Evolutionary conservation across 1,139 yeast genomes (phyloP).

Genomic region (Saccharomyces pastorianus): DNA sequence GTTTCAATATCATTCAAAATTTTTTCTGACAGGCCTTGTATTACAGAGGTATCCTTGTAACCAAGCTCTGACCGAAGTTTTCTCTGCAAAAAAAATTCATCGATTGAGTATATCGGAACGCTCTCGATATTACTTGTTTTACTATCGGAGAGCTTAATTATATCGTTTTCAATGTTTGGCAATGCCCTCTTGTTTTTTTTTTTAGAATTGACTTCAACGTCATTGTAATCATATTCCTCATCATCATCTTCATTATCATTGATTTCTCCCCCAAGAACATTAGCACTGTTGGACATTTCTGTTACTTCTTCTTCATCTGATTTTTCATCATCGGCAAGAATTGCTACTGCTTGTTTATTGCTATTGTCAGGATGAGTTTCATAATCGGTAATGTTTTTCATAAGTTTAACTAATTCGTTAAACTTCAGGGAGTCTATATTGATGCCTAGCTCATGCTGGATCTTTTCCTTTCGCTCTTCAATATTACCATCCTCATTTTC

Average conservation of each 20-base stretch:
- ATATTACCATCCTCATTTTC: slow-evolving; percentile 33
- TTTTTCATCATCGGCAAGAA: slow-evolving; percentile 24
- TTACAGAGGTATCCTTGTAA: not conserved
- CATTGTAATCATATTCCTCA: slow-evolving; percentile 19
- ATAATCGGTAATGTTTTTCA: slow-evolving; percentile 48
- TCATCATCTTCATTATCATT: not conserved
- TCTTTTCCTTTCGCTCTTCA: slow-evolving; percentile 31
- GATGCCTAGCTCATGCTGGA: slow-evolving; percentile 44
- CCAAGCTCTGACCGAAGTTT: slow-evolving; percentile 20
- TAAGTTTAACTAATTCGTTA: slow-evolving; percentile 44
- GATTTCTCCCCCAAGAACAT: slow-evolving; percentile 25
- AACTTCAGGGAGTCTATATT: slow-evolving; percentile 29
- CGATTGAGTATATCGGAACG: slow-evolving; percentile 35
- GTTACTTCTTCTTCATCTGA: slow-evolving; percentile 33
- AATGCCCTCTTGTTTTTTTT: slow-evolving; percentile 8
- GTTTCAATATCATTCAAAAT: not conserved
- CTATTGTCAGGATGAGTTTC: slow-evolving; percentile 19
- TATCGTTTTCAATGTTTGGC: slow-evolving; percentile 12
- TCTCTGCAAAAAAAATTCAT: slow-evolving; percentile 45
- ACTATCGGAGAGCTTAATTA: slow-evolving; percentile 5
- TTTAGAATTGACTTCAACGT: slow-evolving; percentile 2
- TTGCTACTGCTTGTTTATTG: slow-evolving; percentile 21
- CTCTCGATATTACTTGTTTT: slow-evolving; percentile 7
- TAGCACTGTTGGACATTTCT: slow-evolving; percentile 17
- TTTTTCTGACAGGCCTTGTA: not conserved